Base-by-base conservation (phyloP, 805 yeast genomes). In the Blastobotrys peoriensis region DNA sequence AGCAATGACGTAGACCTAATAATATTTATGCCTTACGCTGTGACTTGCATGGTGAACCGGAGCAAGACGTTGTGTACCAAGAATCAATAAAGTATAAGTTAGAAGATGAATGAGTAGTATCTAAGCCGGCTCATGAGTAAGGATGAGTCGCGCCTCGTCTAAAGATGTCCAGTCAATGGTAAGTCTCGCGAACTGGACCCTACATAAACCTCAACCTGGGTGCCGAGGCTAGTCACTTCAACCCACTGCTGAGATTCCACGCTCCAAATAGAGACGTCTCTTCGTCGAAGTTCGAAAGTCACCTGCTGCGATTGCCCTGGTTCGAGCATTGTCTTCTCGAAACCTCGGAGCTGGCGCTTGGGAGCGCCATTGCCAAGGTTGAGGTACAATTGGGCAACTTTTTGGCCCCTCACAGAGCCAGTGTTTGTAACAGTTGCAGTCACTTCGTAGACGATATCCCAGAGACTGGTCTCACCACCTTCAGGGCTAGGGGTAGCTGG, bases 391-490 rank as follows among this genome's bases (percentile, higher is more conserved):
- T 78, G 81, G 9, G 72, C 71, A 21, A 74, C 81, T 48, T 65
- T 69, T 3, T 69, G 69, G 1, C 81, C 81, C 15, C 59, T 60
- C 22, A 56, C 54, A 5, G 63, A 61, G 0, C 83, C 82, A 19
- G 64, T 68, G 50, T 78, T 77, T 35, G 66, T 62, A 13, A 77
- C 68, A 17, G 56, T 60, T 2, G 71, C 78, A 27, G 62, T 60
- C 3, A 75, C 75, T 40, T 67, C 58, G 52, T 74, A 75, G 38
- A 74, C 60, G 1, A 63, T 63, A 36, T 76, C 76, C 81, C 81
- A 79, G 30, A 78, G 64, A 0, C 75, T 80, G 3, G 77, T 78
- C 56, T 78, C 76, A 1, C 84, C 83, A 0, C 82, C 83, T 16
- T 50, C 43, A 16, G 47, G 40, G n/a, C n/a, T n/a, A n/a, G n/a